Evolutionary conservation across 495 filamentous ascomycete genomes (phyloP), one percentile per base, ranked within the genome.

Genomic region (Ascobolus immersus): DNA sequence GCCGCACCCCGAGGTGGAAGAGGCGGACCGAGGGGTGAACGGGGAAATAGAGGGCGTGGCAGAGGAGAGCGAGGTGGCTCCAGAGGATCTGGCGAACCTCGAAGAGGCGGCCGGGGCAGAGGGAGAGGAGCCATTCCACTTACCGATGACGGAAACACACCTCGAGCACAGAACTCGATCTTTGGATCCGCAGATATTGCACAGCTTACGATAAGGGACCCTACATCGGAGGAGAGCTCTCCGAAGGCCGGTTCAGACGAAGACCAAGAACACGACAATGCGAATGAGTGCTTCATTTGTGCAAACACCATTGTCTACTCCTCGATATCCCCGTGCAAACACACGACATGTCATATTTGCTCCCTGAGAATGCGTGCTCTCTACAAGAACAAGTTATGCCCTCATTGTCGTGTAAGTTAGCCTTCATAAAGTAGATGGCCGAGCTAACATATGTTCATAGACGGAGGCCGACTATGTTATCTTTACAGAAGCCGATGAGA

Each of bases 221-320:
- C 11, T 13, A 22, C 21, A 17, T 17, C 4, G 25, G 13, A 21
- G 25, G 18, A 18, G 13, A 28, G 45, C 22, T n/a, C 22, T 25
- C 22, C 22, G n/a, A n/a, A 7, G n/a, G 22, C 22, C n/a, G 22
- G 22, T 25, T 7, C 7, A 25, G 7, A 7, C 7, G 7, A 7
- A n/a, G 22, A n/a, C 22, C 7, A 61, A 8, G 63, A 69, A 36
- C 68, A 67, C 24, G 59, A 61, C 17, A 77, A 84, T 39, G 67
- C 62, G 6, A 77, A 90, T 32, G 61, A 91, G 35, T 99, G 86
- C 61, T 94, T 93, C 54, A 94, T 99, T 39, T 99, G 86, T 51
- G 81, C 89, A 17, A 84, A 76, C 25, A 65, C 67, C 1, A 72
- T 94, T 32, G 65, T 69, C 30, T 80, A 92, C 57, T 71, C 71